A percentile compares a stretch with the other conserved stretches of the same genome.
Evolutionary conservation across 495 filamentous ascomycete species (phyloP).

Genomic region (Pseudevernia furfuracea): DNA sequence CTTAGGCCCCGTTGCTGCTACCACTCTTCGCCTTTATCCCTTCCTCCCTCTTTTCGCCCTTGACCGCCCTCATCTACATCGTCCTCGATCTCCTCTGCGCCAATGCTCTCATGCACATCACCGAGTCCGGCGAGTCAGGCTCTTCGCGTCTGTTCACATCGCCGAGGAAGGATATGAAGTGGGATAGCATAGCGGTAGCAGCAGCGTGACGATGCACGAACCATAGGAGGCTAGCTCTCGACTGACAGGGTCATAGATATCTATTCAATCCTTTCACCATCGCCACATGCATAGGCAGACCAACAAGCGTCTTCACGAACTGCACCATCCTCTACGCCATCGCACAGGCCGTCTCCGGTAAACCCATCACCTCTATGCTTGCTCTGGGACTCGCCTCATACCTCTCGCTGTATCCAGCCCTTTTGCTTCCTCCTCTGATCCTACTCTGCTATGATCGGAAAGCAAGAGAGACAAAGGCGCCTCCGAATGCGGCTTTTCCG

Average conservation of each 20-base stretch:
- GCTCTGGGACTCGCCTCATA: conserved; percentile 82
- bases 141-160: conserved; percentile 68
- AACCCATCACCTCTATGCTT: conserved; percentile 69
- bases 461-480: conserved; percentile 10
- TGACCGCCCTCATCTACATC: conserved; percentile 74
- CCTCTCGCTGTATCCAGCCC: conserved; percentile 80
- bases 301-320: conserved; percentile 86
- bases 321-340: conserved; percentile 79
- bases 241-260: conserved; percentile 47
- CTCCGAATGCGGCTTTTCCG: conserved; percentile 39
- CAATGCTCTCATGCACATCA: conserved; percentile 71
- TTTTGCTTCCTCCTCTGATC: conserved; percentile 75
- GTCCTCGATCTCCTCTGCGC: conserved; percentile 76
- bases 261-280: conserved; percentile 95
- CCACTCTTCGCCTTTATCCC: conserved; percentile 85
- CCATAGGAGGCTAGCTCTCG: conserved; percentile 3
- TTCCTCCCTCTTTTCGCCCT: conserved; percentile 55
- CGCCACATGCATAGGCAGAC: conserved; percentile 83
- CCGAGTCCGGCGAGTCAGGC: conserved; percentile 70
- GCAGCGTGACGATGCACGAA: conserved; percentile 53
- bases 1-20: conserved; percentile 76
- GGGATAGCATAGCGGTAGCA: conserved; percentile 67
- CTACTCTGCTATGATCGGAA: conserved; percentile 74
- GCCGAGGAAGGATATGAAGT: conserved; percentile 65
- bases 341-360: conserved; percentile 70